Conservation (phyloP, 805 yeast species). For the Candida endomychidarum region DNA sequence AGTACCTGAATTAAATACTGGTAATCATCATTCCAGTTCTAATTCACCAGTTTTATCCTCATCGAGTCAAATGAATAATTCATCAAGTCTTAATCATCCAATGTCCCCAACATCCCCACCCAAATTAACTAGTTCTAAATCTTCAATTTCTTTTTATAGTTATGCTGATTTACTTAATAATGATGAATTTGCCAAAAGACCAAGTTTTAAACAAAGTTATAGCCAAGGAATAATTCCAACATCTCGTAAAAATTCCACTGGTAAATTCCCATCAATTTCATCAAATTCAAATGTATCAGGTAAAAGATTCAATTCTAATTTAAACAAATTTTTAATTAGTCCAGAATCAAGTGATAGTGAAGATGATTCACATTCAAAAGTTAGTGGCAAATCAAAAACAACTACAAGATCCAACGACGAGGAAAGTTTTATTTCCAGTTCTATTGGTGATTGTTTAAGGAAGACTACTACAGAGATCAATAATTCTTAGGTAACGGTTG, state of each 20-base stretch:
- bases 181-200: slow-evolving; percentile 67
- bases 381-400: slow-evolving; percentile 13
- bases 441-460: slow-evolving; percentile 42
- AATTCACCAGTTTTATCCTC: slow-evolving; percentile 6
- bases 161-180: slow-evolving; percentile 77
- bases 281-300: slow-evolving; percentile 7
- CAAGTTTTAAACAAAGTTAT: slow-evolving; percentile 45
- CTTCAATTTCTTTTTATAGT: slow-evolving; percentile 58
- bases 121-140: slow-evolving; percentile 34
- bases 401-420: slow-evolving; percentile 22
- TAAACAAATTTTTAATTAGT: slow-evolving; percentile 23
- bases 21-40: slow-evolving; percentile 8
- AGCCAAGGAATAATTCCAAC: slow-evolving; percentile 36
- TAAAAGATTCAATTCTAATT: slow-evolving; percentile 14
- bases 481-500: slow-evolving; percentile 3
- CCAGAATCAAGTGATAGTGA: slow-evolving; percentile 30
- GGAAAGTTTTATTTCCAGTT: slow-evolving; percentile 37
- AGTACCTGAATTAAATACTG: slow-evolving; percentile 12
- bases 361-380: slow-evolving; percentile 10
- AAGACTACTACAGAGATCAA: slow-evolving; percentile 39
- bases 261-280: slow-evolving; percentile 1
- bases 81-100: slow-evolving; percentile 10
- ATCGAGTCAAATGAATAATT: not conserved
- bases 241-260: slow-evolving; percentile 14
- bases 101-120: slow-evolving; percentile 41